Evolutionary conservation across 202 grass and related monocot species (phyloP), one percentile per base, ranked within the genome.

Genomic region (Miscanthus sacchariflorus): DNA sequence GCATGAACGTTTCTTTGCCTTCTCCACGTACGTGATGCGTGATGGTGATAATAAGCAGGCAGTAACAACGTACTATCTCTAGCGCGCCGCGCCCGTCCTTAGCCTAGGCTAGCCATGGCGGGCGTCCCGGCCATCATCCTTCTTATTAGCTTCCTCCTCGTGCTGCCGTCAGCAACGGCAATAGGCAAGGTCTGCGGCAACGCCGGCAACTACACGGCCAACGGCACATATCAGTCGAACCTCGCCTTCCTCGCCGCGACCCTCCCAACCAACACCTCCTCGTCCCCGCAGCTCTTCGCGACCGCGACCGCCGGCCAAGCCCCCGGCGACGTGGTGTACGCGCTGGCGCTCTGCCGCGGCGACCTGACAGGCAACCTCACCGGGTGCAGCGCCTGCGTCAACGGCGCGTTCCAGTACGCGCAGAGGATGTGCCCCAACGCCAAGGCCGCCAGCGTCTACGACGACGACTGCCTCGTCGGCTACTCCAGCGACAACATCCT

Each of bases 191-290:
- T 17, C 17, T 92, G 83, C 49, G 84, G 58, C 80, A 12, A 28
- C 27, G 83, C 33, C n/a, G 80, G 76, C 52, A 93, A 88, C 61
- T 95, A 88, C 89, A 86, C 81, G 13, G 58, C 28, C 38, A 91
- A 95, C 63, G 85, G 91, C 66, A 87, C 68, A 1, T 96, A 96
- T 74, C 23, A 73, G 2, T 69, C 91, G 18, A 98, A 95, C 77
- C 93, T 98, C 9, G 38, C 23, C 19, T 65, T n/a, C 65, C 72
- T 98, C 25, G 79, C 86, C 43, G n/a, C 68, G 4, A 36, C 68
- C 5, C 93, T 95, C 76, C 82, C 85, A 43, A 6, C 0, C 24
- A 74, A 79, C 39, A 71, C 87, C 10, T 89, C 79, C 54, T 33
- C 68, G 49, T 83, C 88, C 38, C 15, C 10, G 2, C n/a, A 61